Base-by-base conservation (phyloP, 2,329 filamentous ascomycete species). In the Beauveria scarabaeidicola region DNA sequence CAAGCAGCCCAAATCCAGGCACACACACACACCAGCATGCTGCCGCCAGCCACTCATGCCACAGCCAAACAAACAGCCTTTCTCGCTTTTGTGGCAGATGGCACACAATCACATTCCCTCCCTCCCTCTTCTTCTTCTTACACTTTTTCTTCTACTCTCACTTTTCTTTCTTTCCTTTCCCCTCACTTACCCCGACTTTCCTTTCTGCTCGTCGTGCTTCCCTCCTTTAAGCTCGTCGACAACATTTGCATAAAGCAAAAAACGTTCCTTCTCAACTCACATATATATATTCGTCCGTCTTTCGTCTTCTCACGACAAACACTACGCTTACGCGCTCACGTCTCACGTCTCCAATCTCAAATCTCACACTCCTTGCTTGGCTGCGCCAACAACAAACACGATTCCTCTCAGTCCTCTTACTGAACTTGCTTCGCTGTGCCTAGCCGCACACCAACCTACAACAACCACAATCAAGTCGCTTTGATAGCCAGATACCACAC, bases 321-420 rank as follows among this genome's bases (percentile, higher is more conserved):
- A 46, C n/a, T 32, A 41, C 44, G 44, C 44, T 23, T 47, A 47
- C 53, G 50, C 41, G 27, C 40, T 25, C 52, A 50, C 25, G 25
- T n/a, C 8, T n/a, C n/a, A n/a, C n/a, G n/a, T n/a, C n/a, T n/a
- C n/a, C n/a, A n/a, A n/a, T n/a, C n/a, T 29, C 17, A 3, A 41
- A 44, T n/a, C n/a, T 36, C 41, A 56, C 52, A 55, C 21, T 58
- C 54, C n/a, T 32, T 51, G 23, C 32, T 50, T 58, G 54, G 54
- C 54, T 51, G 54, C 25, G 54, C 54, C 54, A 58, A 58, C 54
- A 62, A 63, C 58, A 52, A 63, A 41, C 61, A 32, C 54, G 61
- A 64, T 58, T 51, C 63, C 50, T 61, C 17, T 36, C 62, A 78
- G 3, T 46, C 38, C 7, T 38, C 21, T 7, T 25, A 38, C 10